Evolutionary conservation across 2,329 filamentous ascomycete genomes (phyloP), one percentile per base, ranked within the genome.

Genomic region (Diaporthe helianthi): DNA sequence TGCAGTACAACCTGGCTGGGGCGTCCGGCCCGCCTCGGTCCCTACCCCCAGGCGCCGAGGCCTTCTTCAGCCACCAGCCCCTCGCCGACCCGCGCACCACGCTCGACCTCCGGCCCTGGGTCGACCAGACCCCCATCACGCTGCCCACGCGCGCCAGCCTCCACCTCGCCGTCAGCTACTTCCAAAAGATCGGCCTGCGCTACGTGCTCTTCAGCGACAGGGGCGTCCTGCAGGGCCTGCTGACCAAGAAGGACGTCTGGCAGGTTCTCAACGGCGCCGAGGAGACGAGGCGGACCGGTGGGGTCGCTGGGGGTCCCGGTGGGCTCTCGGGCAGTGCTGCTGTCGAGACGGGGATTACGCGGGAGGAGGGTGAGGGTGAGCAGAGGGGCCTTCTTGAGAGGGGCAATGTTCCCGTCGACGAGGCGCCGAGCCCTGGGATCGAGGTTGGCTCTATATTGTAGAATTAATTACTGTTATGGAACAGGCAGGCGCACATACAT

Each of bases 221-320:
- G 60, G 96, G 96, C 24, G 87, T 88, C 61, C 81, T 99, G 47
- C 90, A 93, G 78, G 96, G 96, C 0, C 80, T 99, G 58, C 82
- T 98, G 74, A 99, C 96, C 24, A 98, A 98, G 84, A 99, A 99
- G 83, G 96, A 99, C 80, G 90, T 97, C 41, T 98, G 94, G 93
- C 94, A 93, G 79, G 90, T 98, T 47, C 84, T 98, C 54, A 93
- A 97, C 77, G 93, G 91, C 51, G 89, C 89, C 12, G 90, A 91
- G 72, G 88, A 90, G 78, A 87, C 86, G 67, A 81, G 85, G 31
- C 81, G 83, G 24, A 82, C 79, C 5, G 76, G 75, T 65, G 77
- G 75, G 9, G 73, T 22, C 3, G 58, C 36, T 17, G 67, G 33
- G 2, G 55, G 55, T 10, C 19, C 44, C 3, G 29, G 41, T 1